These are phyloP conservation scores for Chrysanthemum seticuspe DNA, from an alignment of 129 eudicot species.

Conservation along the genomic window DNA sequence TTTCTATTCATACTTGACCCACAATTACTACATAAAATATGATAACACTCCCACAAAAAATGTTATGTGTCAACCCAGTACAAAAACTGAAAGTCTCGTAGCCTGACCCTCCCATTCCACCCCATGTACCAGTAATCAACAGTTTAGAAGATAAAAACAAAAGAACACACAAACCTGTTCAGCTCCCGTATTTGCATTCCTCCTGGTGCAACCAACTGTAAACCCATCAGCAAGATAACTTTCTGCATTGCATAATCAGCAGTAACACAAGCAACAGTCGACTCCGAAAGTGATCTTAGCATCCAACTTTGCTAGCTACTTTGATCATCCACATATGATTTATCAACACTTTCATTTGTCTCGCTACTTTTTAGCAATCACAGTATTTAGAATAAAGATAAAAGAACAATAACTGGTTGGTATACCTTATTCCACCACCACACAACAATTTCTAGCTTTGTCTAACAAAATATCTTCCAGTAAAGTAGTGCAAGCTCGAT, in stretches of 20 bases:
- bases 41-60: not conserved
- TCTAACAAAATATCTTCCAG: no score
- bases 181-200: conserved; percentile 98
- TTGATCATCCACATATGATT: no score
- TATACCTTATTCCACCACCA: no score
- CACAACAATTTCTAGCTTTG: no score
- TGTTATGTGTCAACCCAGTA: not conserved
- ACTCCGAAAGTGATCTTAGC: no score
- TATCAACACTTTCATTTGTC: no score
- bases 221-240: conserved; percentile 92
- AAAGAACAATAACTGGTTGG: no score
- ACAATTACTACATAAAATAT: not conserved
- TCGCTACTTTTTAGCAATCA: no score
- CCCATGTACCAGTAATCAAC: conserved; percentile 1
- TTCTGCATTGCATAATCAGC: conserved; percentile 98
- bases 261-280: no score
- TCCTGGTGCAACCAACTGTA: conserved; percentile 89
- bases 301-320: no score
- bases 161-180: conserved; percentile 55
- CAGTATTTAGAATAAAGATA: no score
- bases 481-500: no score
- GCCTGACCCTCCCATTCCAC: not conserved
- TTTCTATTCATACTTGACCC: not conserved
- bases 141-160: not conserved
- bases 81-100: not conserved